Evolutionary conservation across 1,284 basidiomycete genomes (phyloP).

Genomic region (Tylopilus sp.): DNA sequence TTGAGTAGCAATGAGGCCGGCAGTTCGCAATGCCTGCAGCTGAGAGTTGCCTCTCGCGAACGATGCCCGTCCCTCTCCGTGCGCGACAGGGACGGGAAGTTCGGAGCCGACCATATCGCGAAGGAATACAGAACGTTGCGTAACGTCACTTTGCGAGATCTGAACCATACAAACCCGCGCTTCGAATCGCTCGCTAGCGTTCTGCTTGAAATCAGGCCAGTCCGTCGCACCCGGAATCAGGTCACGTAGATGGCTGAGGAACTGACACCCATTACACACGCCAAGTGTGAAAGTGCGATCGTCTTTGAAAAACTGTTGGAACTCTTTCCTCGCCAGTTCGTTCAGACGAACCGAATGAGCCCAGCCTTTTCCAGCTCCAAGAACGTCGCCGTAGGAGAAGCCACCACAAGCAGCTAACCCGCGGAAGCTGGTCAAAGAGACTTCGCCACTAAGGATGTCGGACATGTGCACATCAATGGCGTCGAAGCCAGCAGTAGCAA

Average conservation of each 20-base stretch:
- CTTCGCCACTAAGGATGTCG: constrained; percentile 79
- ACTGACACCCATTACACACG: constrained; percentile 99
- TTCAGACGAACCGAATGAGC: constrained; percentile 91
- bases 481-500: constrained; percentile 90
- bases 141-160: constrained; percentile 59
- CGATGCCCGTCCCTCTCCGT: constrained; percentile 89
- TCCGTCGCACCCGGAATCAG: constrained; percentile 83
- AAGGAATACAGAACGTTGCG: constrained; percentile 77
- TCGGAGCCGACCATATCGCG: constrained; percentile 84
- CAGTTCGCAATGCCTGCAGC: constrained; percentile 43
- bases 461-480: constrained; percentile 98
- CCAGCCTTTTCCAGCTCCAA: constrained; percentile 98
- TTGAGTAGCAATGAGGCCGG: constrained; percentile 65
- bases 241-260: constrained; percentile 84
- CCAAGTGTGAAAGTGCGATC: constrained; percentile 86
- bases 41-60: constrained; percentile 52
- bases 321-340: constrained; percentile 69
- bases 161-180: constrained; percentile 81
- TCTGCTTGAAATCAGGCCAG: constrained; percentile 93
- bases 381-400: constrained; percentile 98
- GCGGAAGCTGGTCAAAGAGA: constrained; percentile 69
- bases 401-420: constrained; percentile 96
- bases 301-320: constrained; percentile 79
- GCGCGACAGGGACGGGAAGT: constrained; percentile 91
- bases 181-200: constrained; percentile 90